Base-by-base conservation (phyloP, 495 filamentous ascomycete genomes). In the Aspergillus cristatus region DNA sequence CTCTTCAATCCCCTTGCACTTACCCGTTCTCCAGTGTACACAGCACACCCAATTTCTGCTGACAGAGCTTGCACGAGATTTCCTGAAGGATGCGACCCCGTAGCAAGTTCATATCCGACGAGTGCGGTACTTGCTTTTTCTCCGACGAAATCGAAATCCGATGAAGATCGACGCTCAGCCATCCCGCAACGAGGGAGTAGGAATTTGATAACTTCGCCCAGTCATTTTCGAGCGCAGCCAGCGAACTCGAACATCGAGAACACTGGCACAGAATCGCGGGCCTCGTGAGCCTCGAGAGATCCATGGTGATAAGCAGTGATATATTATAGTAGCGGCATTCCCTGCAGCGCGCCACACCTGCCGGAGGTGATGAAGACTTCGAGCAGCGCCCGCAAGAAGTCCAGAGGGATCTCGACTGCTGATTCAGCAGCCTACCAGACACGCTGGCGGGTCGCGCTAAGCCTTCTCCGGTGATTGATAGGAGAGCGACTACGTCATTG, bases 221-320 rank as follows among this genome's bases (percentile, higher is more conserved):
- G 42, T 70, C 66, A 35, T 70, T 70, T 51, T 70, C 66, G 28
- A 67, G 52, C 11, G 55, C 66, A 1, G 66, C 66, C 37, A 70
- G 52, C 14, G 66, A 67, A 43, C 66, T 70, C 16, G 63, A 67
- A 42, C 66, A 70, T 28, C 62, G 54, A 15, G 52, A 50, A 41
- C 66, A 70, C 44, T 65, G 62, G 35, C 57, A 60, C 8, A 67
- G 37, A 4, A 70, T 60, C 17, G 62, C 61, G 4, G 66, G 63
- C 14, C 64, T 53, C 14, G 58, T 63, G 3, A 68, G 53, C 37
- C 45, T 48, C 28, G 56, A 50, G 10, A 70, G 45, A 45, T 62
- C 62, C 64, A 67, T 67, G 20, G n/a, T 58, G 35, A 17, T 10
- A 16, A 32, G 8, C 20, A n/a, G n/a, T n/a, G n/a, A n/a, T n/a